phyloP scores from a whole-genome alignment of 2,329 filamentous ascomycete species.

The Fusarium nurragi region DNA sequence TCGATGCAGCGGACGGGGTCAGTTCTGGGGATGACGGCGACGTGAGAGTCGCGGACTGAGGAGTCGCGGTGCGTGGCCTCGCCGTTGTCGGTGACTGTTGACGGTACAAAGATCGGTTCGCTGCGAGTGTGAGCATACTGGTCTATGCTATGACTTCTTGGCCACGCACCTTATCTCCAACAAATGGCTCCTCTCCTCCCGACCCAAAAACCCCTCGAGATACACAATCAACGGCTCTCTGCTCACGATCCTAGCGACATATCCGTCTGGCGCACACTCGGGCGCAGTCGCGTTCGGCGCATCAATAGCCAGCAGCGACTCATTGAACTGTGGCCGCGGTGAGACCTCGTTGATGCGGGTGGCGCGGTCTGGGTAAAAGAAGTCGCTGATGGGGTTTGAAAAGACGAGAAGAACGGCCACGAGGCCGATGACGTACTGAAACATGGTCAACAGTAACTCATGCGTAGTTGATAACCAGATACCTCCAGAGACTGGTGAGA shows the following conservation, averaged over 20 bases:
- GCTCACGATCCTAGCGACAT: conserved; percentile 59
- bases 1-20: conserved; percentile 58
- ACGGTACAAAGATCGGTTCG: conserved; percentile 59
- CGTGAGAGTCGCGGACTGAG: conserved; percentile 61
- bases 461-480: neutral
- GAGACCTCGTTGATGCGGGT: conserved; percentile 37
- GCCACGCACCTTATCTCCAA: conserved; percentile 59
- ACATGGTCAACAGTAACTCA: conserved; percentile 47
- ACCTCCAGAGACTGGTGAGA: neutral
- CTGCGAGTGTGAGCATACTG: conserved; percentile 43
- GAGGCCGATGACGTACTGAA: conserved; percentile 57
- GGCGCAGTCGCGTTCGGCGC: conserved; percentile 48
- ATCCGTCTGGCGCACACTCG: conserved; percentile 54
- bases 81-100: conserved; percentile 61
- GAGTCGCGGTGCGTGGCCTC: conserved; percentile 53
- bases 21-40: conserved; percentile 61
- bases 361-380: conserved; percentile 46
- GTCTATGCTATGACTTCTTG: neutral
- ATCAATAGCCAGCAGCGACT: conserved; percentile 62
- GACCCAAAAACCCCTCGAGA: conserved; percentile 60
- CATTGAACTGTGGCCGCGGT: conserved; percentile 59
- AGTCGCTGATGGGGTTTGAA: conserved; percentile 55
- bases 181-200: conserved; percentile 57
- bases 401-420: conserved; percentile 56
- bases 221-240: conserved; percentile 64